These are phyloP conservation scores for Cystofilobasidium ferigula DNA, from an alignment of 768 basidiomycete genomes.

Conservation along the genomic window DNA sequence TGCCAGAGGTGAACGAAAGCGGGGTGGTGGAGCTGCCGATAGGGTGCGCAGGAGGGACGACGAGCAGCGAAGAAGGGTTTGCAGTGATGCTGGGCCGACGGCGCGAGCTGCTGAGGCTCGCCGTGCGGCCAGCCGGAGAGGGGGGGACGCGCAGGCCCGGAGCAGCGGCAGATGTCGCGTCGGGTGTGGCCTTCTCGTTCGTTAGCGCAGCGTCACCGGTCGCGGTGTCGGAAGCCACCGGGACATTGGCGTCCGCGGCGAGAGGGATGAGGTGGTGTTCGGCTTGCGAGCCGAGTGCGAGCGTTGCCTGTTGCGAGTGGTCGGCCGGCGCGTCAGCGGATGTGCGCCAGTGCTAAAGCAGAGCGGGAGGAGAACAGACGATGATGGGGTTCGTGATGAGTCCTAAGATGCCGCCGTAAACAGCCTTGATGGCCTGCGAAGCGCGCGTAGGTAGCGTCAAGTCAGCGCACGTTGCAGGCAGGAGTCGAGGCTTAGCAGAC, in stretches of 20 bases:
- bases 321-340: neutral
- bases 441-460: neutral
- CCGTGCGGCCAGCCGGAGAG: neutral
- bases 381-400: neutral
- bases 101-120: neutral
- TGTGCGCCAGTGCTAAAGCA: neutral
- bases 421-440: conserved; percentile 32
- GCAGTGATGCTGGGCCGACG: neutral
- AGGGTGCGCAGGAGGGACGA: neutral
- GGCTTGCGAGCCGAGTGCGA: conserved; percentile 37
- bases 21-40: neutral
- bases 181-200: no score
- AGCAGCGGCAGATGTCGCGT: no score
- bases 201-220: no score
- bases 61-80: neutral
- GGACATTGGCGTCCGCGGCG: neutral
- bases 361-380: neutral
- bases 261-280: conserved; percentile 36
- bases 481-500: neutral
- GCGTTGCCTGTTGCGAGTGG: neutral
- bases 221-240: no score
- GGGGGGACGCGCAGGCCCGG: no score
- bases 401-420: conserved; percentile 28
- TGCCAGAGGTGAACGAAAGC: neutral
- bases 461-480: neutral